phyloP scores from a whole-genome alignment of 192 early-diverging fungal genomes.

The Linnemannia zychae region DNA sequence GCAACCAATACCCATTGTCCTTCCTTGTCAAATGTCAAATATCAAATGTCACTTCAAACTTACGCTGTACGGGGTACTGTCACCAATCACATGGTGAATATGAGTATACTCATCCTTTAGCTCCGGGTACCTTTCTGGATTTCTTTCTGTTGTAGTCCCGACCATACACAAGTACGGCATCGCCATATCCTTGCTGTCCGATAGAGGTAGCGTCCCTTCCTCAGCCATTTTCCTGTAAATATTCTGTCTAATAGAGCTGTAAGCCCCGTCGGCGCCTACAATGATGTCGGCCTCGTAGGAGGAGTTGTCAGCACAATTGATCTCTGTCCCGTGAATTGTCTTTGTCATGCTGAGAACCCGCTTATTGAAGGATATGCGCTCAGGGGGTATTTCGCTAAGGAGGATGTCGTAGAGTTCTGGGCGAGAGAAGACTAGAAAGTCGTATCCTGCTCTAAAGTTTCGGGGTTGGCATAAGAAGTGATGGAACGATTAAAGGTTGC shows the following conservation, averaged over 20 bases:
- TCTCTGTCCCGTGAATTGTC: conserved; percentile 14
- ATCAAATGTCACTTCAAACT: not conserved
- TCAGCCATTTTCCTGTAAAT: conserved; percentile 14
- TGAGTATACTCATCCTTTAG: conserved; percentile 25
- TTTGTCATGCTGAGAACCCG: conserved; percentile 15
- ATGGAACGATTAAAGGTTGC: not conserved
- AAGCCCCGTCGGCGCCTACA: conserved; percentile 36
- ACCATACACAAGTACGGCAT: conserved; percentile 32
- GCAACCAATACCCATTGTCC: not conserved
- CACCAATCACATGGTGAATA: conserved; percentile 23
- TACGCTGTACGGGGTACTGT: conserved; percentile 26
- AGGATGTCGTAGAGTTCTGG: conserved; percentile 33
- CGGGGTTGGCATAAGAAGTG: not conserved
- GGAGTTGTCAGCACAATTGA: conserved; percentile 29
- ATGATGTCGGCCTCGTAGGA: conserved; percentile 28
- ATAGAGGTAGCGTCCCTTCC: not conserved
- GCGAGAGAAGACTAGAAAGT: conserved; percentile 30
- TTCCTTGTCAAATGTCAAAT: too few species aligned
- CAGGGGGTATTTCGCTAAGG: not conserved
- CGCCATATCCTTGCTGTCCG: conserved; percentile 13
- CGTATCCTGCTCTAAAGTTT: conserved; percentile 11
- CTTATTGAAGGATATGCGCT: conserved; percentile 25
- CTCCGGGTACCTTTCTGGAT: conserved; percentile 10
- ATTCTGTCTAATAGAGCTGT: conserved; percentile 18
- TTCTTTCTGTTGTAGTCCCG: conserved; percentile 22